Evolutionary conservation across 2,329 filamentous ascomycete genomes (phyloP).

Genomic region (Xylariaceae sp.): DNA sequence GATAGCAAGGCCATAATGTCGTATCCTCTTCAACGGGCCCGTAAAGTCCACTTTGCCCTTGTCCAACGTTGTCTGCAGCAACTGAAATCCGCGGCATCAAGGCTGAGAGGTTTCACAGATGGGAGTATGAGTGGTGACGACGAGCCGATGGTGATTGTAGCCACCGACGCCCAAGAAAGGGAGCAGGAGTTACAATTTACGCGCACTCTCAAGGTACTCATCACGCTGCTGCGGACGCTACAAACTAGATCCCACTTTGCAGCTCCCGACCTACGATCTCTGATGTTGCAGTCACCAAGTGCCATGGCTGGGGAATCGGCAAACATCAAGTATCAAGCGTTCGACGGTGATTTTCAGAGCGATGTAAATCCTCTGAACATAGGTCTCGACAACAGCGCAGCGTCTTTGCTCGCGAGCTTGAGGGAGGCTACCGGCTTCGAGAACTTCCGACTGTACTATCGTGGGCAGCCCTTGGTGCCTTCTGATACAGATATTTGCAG

Average conservation of each 20-base stretch:
- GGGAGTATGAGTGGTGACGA: constrained; percentile 40
- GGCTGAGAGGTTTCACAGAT: constrained; percentile 46
- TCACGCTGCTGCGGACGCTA: constrained; percentile 62
- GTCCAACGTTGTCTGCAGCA: constrained; percentile 71
- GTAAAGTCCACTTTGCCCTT: constrained; percentile 62
- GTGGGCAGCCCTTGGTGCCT: constrained; percentile 62
- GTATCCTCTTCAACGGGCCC: constrained; percentile 46
- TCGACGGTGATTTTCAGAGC: constrained; percentile 56
- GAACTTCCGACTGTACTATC: constrained; percentile 69
- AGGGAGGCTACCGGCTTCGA: constrained; percentile 68
- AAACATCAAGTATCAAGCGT: constrained; percentile 69
- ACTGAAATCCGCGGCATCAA: constrained; percentile 58
- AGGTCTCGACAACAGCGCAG: constrained; percentile 66
- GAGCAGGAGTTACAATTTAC: constrained; percentile 61
- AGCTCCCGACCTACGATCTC: constrained; percentile 50
- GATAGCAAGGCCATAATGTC: constrained; percentile 47
- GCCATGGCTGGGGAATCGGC: constrained; percentile 59
- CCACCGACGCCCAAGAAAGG: constrained; percentile 41
- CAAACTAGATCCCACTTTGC: constrained; percentile 58
- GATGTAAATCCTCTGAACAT: constrained; percentile 61
- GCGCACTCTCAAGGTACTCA: constrained; percentile 64
- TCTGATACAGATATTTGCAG: constrained; percentile 53
- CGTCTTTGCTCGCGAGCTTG: constrained; percentile 64
- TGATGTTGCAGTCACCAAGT: constrained; percentile 48
- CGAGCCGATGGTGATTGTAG: constrained; percentile 49